Conservation (phyloP, 495 filamentous ascomycete genomes). For the Penicillium fimorum region DNA sequence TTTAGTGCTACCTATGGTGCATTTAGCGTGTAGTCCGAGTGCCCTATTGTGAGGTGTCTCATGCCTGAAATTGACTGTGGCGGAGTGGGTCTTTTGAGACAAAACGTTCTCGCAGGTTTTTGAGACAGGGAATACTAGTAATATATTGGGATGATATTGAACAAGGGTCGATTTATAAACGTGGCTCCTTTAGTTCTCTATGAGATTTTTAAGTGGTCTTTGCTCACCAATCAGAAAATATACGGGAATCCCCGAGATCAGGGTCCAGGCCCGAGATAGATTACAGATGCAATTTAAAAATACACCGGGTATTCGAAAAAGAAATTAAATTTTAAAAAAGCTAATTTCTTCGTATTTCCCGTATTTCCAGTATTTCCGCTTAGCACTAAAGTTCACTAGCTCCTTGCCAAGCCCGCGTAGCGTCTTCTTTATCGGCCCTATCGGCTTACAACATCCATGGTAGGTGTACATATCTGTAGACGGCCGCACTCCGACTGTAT, state of each 20-base stretch:
- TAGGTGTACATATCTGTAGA: background rate
- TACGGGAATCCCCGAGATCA: too few relatives aligned
- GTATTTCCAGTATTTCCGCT: too few relatives aligned
- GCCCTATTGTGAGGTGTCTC: constrained; percentile 7
- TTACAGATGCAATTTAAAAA: too few relatives aligned
- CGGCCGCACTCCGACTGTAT: background rate
- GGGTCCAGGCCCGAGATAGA: too few relatives aligned
- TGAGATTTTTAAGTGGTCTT: too few relatives aligned
- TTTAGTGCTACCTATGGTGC: background rate
- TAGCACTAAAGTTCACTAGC: background rate
- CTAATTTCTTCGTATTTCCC: too few relatives aligned
- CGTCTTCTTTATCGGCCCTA: constrained; percentile 19
- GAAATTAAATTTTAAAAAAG: background rate
- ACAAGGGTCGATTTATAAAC: background rate
- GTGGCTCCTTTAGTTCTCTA: background rate
- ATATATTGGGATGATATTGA: background rate
- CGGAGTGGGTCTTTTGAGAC: constrained; percentile 5
- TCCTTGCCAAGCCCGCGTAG: background rate
- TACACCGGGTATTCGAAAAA: background rate
- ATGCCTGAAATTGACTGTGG: constrained; percentile 7
- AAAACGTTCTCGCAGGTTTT: background rate
- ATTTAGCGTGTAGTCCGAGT: background rate
- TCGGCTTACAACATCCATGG: constrained; percentile 5
- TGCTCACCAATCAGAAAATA: too few relatives aligned
- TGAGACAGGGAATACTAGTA: background rate